These are phyloP conservation scores for Tylopilus balloui DNA, from an alignment of 768 basidiomycete genomes.

Conservation along the genomic window DNA sequence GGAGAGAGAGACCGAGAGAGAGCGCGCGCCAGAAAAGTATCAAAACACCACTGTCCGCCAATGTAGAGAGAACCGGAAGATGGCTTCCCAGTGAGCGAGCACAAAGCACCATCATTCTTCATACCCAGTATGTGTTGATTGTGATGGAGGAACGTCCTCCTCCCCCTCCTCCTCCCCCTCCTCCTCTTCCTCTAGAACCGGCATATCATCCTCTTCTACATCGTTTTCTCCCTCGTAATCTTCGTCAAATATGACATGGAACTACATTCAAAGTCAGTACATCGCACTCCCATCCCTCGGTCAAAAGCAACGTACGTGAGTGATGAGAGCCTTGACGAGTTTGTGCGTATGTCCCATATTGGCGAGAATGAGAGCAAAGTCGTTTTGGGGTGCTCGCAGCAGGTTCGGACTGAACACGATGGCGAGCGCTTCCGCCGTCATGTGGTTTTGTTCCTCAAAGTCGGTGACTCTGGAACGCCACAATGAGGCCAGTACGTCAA, in stretches of 20 bases:
- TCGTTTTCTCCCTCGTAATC: slow-evolving; percentile 50
- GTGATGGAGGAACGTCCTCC: slow-evolving; percentile 33
- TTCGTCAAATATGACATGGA: slow-evolving; percentile 72
- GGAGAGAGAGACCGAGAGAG: not conserved
- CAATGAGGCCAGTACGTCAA: not conserved
- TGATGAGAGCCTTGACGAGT: slow-evolving; percentile 71
- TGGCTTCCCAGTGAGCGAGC: slow-evolving; percentile 2
- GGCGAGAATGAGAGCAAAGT: slow-evolving; percentile 70
- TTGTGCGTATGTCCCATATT: slow-evolving; percentile 78
- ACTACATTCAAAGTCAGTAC: slow-evolving; percentile 32
- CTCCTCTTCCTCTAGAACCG: slow-evolving; percentile 58
- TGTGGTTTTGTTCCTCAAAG: slow-evolving; percentile 84
- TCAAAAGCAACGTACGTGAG: slow-evolving; percentile 51
- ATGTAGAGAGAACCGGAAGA: slow-evolving; percentile 10
- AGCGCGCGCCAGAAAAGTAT: slow-evolving; percentile 13
- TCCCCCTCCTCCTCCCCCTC: slow-evolving; percentile 48
- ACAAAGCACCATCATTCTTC: slow-evolving; percentile 23
- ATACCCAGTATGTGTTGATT: slow-evolving; percentile 19
- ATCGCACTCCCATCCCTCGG: not conserved
- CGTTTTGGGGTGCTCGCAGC: slow-evolving; percentile 71
- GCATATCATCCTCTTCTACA: slow-evolving; percentile 60
- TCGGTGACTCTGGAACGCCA: slow-evolving; percentile 65
- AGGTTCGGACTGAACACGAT: slow-evolving; percentile 85
- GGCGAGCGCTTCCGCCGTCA: slow-evolving; percentile 81
- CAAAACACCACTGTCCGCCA: slow-evolving; percentile 25